Evolutionary conservation across 148 eudicot species (phyloP).

Genomic region (Cornus suecica): DNA sequence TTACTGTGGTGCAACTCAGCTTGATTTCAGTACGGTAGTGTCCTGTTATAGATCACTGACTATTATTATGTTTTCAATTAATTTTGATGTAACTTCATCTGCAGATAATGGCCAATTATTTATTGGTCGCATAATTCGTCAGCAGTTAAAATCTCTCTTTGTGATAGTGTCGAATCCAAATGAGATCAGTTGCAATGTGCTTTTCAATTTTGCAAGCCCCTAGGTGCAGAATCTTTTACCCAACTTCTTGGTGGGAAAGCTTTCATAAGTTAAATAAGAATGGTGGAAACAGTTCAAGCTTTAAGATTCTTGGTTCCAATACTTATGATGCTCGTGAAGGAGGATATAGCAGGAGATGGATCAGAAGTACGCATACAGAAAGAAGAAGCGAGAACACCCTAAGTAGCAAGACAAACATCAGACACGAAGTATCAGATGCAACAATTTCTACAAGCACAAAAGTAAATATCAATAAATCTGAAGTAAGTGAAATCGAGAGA

Average conservation of each 20-base stretch:
- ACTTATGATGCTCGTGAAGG: slow-evolving; percentile 43
- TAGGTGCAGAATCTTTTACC: slow-evolving; percentile 40
- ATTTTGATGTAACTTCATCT: background rate
- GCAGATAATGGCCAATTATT: slow-evolving; percentile 19
- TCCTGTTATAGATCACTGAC: background rate
- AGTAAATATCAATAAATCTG: slow-evolving; percentile 29
- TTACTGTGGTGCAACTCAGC: background rate
- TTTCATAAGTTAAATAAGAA: slow-evolving; percentile 22
- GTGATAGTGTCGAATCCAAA: slow-evolving; percentile 27
- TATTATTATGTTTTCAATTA: background rate
- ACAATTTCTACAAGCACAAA: slow-evolving; percentile 24
- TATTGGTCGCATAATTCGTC: slow-evolving; percentile 25
- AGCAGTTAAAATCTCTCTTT: slow-evolving; percentile 17
- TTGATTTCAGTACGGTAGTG: background rate
- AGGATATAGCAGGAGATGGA: slow-evolving; percentile 53
- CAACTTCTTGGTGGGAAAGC: slow-evolving; percentile 47
- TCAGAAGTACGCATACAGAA: slow-evolving; percentile 43
- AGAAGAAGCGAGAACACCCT: slow-evolving; percentile 33
- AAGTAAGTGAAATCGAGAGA: slow-evolving; percentile 30
- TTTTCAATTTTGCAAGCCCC: slow-evolving; percentile 51
- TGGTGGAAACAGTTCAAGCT: slow-evolving; percentile 23
- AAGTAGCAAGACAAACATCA: slow-evolving; percentile 35
- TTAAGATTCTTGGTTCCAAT: slow-evolving; percentile 42
- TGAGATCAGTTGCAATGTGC: slow-evolving; percentile 63
- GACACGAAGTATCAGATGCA: slow-evolving; percentile 42